Evolutionary conservation across 768 basidiomycete species (phyloP).

Genomic region (Kwoniella sp.): DNA sequence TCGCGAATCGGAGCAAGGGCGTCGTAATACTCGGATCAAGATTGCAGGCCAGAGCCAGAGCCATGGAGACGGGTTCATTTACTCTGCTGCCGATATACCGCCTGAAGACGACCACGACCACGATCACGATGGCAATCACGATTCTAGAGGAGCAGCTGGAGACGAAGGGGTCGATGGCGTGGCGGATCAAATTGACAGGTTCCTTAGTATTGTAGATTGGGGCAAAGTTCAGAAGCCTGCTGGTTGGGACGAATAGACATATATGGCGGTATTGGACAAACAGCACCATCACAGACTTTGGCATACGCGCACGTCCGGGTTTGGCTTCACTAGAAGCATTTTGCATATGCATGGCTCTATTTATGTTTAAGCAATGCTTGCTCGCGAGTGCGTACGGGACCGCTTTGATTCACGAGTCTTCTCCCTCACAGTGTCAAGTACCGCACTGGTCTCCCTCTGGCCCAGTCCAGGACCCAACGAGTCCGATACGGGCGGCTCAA

Average conservation of each 20-base stretch:
- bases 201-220: conserved; percentile 37
- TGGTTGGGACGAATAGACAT: conserved; percentile 34
- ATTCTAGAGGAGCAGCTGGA: no score
- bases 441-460: not conserved
- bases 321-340: no score
- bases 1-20: not conserved
- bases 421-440: not conserved
- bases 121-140: conserved; percentile 6
- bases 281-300: no score
- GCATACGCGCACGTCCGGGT: no score
- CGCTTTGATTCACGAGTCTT: no score
- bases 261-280: no score
- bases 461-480: not conserved
- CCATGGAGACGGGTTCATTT: not conserved
- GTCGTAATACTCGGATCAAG: not conserved
- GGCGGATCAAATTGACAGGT: conserved; percentile 36
- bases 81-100: not conserved
- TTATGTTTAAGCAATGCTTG: not conserved
- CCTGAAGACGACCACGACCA: not conserved
- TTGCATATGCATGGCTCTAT: no score
- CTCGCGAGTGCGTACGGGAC: no score
- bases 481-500: not conserved
- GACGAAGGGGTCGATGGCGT: conserved; percentile 3
- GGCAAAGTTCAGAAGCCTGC: conserved; percentile 30
- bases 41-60: not conserved